phyloP scores from a whole-genome alignment of 352 stramenopile species.

The Peronospora belbahrii region DNA sequence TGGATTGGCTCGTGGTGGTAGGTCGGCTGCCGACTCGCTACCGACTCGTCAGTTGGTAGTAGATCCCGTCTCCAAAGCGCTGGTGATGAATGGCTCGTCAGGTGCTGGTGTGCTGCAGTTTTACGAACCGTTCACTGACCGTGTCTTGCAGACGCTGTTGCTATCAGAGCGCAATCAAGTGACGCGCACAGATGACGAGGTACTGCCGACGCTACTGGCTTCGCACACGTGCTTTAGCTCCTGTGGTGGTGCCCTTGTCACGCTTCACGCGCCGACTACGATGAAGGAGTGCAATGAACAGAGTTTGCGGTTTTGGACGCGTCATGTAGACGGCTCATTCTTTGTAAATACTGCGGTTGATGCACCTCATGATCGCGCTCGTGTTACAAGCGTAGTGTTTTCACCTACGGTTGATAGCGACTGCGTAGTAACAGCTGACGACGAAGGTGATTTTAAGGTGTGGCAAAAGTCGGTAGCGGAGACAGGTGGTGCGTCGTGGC shows the following conservation, averaged over 20 bases:
- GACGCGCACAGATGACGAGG: constrained; percentile 64
- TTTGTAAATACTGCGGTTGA: constrained; percentile 79
- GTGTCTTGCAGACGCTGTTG: constrained; percentile 56
- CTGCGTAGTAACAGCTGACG: constrained; percentile 57
- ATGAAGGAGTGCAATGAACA: constrained; percentile 36
- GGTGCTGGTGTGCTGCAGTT: constrained; percentile 67
- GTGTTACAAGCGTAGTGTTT: constrained; percentile 49
- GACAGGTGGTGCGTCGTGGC: constrained; percentile 35
- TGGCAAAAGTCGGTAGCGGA: constrained; percentile 43
- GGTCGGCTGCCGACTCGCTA: constrained; percentile 29
- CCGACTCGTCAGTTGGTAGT: constrained; percentile 49
- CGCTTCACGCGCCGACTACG: constrained; percentile 38
- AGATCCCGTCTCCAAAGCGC: constrained; percentile 48
- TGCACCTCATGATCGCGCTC: constrained; percentile 49
- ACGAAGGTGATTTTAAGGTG: constrained; percentile 70
- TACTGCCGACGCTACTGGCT: constrained; percentile 40
- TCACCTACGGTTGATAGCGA: constrained; percentile 34
- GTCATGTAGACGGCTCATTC: constrained; percentile 65
- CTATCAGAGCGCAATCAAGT: constrained; percentile 81
- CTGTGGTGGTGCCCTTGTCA: constrained; percentile 44
- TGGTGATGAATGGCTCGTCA: constrained; percentile 60
- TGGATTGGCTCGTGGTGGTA: constrained; percentile 51
- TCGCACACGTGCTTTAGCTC: constrained; percentile 51
- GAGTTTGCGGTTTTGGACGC: constrained; percentile 69
- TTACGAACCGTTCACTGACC: constrained; percentile 76